Percentiles rank a stretch among this genome's conserved stretches.
Conservation (phyloP, 768 basidiomycete species). For the Russula foetens region DNA sequence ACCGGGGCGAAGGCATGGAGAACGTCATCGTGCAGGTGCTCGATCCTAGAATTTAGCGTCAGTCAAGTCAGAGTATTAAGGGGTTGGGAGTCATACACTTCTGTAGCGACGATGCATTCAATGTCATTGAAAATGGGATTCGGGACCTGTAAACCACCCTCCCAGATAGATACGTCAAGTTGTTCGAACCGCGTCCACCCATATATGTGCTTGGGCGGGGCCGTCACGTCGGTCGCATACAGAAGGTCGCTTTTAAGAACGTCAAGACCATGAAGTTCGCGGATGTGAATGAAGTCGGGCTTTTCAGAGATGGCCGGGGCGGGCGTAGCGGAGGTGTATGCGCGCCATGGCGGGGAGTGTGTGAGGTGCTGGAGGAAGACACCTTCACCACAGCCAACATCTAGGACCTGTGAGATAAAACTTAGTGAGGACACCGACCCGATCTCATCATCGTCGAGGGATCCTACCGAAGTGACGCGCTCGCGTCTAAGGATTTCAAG, state of each 20-base stretch:
- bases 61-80: background rate
- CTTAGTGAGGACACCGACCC: background rate
- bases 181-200: conserved; percentile 54
- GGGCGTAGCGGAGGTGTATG: conserved; percentile 26
- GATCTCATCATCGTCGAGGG: background rate
- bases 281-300: conserved; percentile 46
- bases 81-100: conserved; percentile 52
- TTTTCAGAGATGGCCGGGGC: conserved; percentile 3
- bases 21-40: conserved; percentile 58
- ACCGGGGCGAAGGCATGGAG: conserved; percentile 58
- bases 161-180: conserved; percentile 58
- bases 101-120: conserved; percentile 69
- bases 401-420: conserved; percentile 47
- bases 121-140: conserved; percentile 58
- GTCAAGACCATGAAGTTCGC: conserved; percentile 59
- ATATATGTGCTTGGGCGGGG: conserved; percentile 30
- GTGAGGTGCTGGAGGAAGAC: conserved; percentile 59
- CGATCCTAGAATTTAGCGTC: conserved; percentile 46
- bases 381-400: conserved; percentile 83
- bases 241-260: conserved; percentile 45
- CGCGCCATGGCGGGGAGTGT: conserved; percentile 67
- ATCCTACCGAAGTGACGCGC: conserved; percentile 41
- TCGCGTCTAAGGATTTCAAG: conserved; percentile 54
- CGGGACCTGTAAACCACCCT: conserved; percentile 59
- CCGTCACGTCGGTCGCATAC: conserved; percentile 42